Percentiles rank a stretch among this genome's conserved stretches.
These are phyloP conservation scores for Curvularia sp. DNA, from an alignment of 2,329 filamentous ascomycete species.

Conservation along the genomic window DNA sequence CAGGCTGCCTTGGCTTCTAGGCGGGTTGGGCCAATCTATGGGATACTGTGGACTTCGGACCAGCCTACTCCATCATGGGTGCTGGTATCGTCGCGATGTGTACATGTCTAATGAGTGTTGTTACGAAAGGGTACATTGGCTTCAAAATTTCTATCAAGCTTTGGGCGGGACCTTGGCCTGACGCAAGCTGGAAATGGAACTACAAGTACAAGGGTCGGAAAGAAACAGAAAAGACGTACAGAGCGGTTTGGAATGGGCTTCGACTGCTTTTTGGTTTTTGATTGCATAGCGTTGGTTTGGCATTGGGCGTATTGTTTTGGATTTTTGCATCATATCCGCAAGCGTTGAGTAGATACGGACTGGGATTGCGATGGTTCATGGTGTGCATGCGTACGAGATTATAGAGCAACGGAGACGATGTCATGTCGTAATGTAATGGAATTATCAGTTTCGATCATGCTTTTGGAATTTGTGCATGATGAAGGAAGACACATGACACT, in stretches of 20 bases:
- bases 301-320: neutral
- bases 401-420: conserved; percentile 12
- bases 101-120: conserved; percentile 3
- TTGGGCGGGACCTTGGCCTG: conserved; percentile 18
- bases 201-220: conserved; percentile 11
- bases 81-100: conserved; percentile 12
- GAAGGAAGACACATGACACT: too few species aligned
- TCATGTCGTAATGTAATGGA: conserved; percentile 11
- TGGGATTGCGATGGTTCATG: conserved; percentile 1
- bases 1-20: conserved; percentile 10
- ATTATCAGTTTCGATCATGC: neutral
- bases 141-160: conserved; percentile 24
- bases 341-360: neutral
- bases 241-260: neutral
- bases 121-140: conserved; percentile 17
- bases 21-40: conserved; percentile 7
- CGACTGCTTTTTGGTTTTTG: conserved; percentile 1
- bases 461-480: too few species aligned
- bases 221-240: conserved; percentile 5
- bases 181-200: conserved; percentile 13
- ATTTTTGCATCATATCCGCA: neutral
- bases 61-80: conserved; percentile 11
- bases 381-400: conserved; percentile 1
- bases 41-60: conserved; percentile 9
- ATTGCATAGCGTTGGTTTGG: conserved; percentile 15